Evolutionary conservation across 371 early-diverging fungal genomes (phyloP).

Genomic region (Lichtheimia corymbifera): DNA sequence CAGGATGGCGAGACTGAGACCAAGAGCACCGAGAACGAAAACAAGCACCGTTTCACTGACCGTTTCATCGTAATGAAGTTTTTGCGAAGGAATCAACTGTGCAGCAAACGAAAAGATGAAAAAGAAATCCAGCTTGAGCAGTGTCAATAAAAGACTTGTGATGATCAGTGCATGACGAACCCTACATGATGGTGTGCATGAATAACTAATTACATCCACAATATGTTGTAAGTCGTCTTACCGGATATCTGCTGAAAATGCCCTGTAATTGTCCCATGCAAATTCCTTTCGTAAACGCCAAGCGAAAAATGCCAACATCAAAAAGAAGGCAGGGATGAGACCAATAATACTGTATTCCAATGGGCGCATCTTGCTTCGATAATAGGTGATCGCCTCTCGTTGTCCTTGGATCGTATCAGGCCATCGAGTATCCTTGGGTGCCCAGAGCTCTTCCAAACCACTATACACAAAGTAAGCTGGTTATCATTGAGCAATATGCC

Average conservation of each 20-base stretch:
- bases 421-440: constrained; percentile 36
- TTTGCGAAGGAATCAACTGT: constrained; percentile 50
- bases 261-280: constrained; percentile 57
- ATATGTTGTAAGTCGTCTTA: constrained; percentile 9
- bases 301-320: constrained; percentile 36
- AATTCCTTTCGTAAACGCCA: constrained; percentile 50
- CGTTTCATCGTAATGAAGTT: constrained; percentile 37
- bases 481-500: too few species aligned
- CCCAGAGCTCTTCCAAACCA: constrained; percentile 23
- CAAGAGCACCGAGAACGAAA: constrained; percentile 39
- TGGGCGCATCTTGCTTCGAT: constrained; percentile 39
- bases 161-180: constrained; percentile 45
- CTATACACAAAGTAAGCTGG: constrained; percentile 7
- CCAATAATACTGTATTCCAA: constrained; percentile 53
- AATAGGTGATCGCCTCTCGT: constrained; percentile 30
- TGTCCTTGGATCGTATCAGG: constrained; percentile 21
- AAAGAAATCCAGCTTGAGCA: constrained; percentile 51
- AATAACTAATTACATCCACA: neutral
- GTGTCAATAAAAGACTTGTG: constrained; percentile 36
- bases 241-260: constrained; percentile 53
- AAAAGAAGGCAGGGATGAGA: constrained; percentile 48
- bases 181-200: constrained; percentile 23
- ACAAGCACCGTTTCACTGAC: constrained; percentile 41
- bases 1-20: constrained; percentile 29
- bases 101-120: constrained; percentile 54